Evolutionary conservation across 1,284 basidiomycete species (phyloP), one percentile per base, ranked within the genome.

Genomic region (Ganoderma leucocontextum): DNA sequence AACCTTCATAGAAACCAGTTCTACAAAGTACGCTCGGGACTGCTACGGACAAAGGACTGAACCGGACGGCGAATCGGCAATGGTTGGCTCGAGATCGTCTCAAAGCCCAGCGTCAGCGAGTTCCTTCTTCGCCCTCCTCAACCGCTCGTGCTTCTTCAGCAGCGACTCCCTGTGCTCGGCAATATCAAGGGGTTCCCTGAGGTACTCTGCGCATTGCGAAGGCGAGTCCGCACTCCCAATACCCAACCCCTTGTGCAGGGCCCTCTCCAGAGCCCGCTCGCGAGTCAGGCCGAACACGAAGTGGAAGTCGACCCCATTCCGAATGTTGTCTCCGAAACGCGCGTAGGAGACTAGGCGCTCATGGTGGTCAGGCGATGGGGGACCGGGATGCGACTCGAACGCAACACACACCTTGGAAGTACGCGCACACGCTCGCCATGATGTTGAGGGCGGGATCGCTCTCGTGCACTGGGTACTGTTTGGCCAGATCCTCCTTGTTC

Each of bases 341-440:
- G 92, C 91, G 76, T 89, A 91, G 0, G 91, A 84, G 1, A 93
- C 91, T 92, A 67, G 13, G 39, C 41, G 39, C 41, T n/a, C 29
- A 49, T 25, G 47, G 22, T 49, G 22, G 47, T 49, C 22, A 49
- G 47, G 19, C 47, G 22, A 22, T 22, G 13, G 10, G 10, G 47
- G 22, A 49, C 7, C 10, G 47, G 22, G 47, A 49, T 15, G 47
- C 6, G 19, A 9, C n/a, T 10, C 33, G 25, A 2, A 39, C 9
- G 25, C n/a, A 36, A 39, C 12, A 70, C 72, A 12, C 67, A 89
- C 90, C 87, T 83, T 92, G 89, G 77, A 91, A 93, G 72, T 93
- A 93, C 0, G 89, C 92, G 2, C 90, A 82, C 4, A 90, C 89
- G 55, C 89, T 85, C 0, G 91, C 88, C 89, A 92, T 92, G 72